Evolutionary conservation across 352 stramenopile genomes (phyloP).

Genomic region (Phytophthora lateralis): DNA sequence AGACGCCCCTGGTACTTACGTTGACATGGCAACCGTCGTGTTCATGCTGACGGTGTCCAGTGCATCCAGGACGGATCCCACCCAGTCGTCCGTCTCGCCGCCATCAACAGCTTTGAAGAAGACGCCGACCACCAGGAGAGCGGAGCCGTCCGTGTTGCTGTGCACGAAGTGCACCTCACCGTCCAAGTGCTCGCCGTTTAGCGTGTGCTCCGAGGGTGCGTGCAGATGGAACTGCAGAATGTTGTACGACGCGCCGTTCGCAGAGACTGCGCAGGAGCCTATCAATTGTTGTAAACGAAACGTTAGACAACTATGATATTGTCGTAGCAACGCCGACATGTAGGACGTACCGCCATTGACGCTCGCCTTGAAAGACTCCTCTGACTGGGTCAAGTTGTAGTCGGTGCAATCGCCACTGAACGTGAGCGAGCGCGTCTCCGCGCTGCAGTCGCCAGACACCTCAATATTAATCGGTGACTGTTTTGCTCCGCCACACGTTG

Average conservation of each 20-base stretch:
- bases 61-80: slow-evolving; percentile 30
- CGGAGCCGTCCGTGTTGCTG: slow-evolving; percentile 25
- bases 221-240: slow-evolving; percentile 51
- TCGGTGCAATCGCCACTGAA: slow-evolving; percentile 25
- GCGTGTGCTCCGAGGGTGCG: slow-evolving; percentile 48
- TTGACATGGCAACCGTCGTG: slow-evolving; percentile 23
- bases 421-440: slow-evolving; percentile 16
- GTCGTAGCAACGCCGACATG: not conserved
- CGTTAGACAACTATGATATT: slow-evolving; percentile 10
- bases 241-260: slow-evolving; percentile 29
- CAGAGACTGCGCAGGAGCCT: slow-evolving; percentile 27
- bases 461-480: slow-evolving; percentile 40
- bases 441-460: slow-evolving; percentile 1
- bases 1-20: slow-evolving; percentile 10
- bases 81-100: slow-evolving; percentile 30
- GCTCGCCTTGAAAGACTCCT: slow-evolving; percentile 28
- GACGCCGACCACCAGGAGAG: slow-evolving; percentile 45
- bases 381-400: slow-evolving; percentile 26
- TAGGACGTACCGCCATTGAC: slow-evolving; percentile 22
- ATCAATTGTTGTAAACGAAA: not conserved
- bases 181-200: slow-evolving; percentile 41
- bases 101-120: slow-evolving; percentile 25
- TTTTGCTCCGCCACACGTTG: slow-evolving; percentile 26
- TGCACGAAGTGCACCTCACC: slow-evolving; percentile 59
- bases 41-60: slow-evolving; percentile 33